Evolutionary conservation across 225 moss, liverwort and hornwort genomes (phyloP), one percentile per base, ranked within the genome.

Genomic region (Pleurozium schreberi): DNA sequence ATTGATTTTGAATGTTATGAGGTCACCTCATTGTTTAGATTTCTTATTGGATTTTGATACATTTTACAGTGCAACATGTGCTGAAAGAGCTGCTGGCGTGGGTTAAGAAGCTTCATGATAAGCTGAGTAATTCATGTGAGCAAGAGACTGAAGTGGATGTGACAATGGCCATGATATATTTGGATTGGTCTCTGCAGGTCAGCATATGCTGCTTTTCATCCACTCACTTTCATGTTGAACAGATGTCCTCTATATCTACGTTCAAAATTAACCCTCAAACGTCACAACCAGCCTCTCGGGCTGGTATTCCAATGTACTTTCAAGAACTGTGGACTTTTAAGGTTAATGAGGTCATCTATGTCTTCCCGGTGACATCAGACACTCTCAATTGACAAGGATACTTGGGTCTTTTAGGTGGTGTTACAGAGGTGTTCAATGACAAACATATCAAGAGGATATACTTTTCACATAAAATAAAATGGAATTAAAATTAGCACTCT

Each of bases 181-280:
- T 90, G 85, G 2, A 88, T 6, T 99, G 98, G 98, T 92, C 92
- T 83, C 92, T 96, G 70, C 55, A 97, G 98, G 98, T 94, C 75
- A 92, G 91, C 33, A 68, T 49, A 57, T 80, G 42, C 52, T 65
- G 50, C 75, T 84, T 89, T 76, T 57, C 60, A 78, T 50, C 43
- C 62, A 78, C 64, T 65, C 49, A 83, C 73, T 82, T 73, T 84
- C 40, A 65, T 78, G 65, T 83, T 78, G 75, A 40, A 75, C 59
- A 71, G 27, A 69, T 40, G 34, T 88, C 21, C 31, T 60, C 42
- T 49, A 28, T 74, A 27, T 88, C 45, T 52, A 65, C 50, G 30
- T 49, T 76, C n/a, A 59, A 65, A 38, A 63, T 30, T 52, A 80
- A 25, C 50, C 45, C 63, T 82, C 82, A 34, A 63, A 65, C 65